Conservation (phyloP, 805 yeast genomes). For the Suhomyces sp. region DNA sequence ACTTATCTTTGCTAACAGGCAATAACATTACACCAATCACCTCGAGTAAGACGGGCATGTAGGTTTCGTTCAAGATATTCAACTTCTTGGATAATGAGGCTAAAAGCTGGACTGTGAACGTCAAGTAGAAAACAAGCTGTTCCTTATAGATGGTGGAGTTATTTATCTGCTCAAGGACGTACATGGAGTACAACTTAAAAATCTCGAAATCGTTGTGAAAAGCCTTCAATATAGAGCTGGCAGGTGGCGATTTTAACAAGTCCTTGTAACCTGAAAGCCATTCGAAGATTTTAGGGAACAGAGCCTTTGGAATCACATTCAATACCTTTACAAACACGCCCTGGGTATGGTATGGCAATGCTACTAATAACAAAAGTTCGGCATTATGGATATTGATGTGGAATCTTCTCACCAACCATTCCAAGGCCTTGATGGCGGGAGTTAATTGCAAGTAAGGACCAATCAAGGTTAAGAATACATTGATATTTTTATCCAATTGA, state of each 20-base stretch:
- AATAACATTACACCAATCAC: slow-evolving; percentile 53
- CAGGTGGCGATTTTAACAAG: slow-evolving; percentile 61
- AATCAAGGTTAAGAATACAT: slow-evolving; percentile 67
- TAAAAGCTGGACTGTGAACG: slow-evolving; percentile 65
- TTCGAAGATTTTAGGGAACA: slow-evolving; percentile 73
- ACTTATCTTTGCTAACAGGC: slow-evolving; percentile 29
- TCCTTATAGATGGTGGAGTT: slow-evolving; percentile 61
- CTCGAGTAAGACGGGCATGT: slow-evolving; percentile 58
- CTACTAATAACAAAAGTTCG: slow-evolving; percentile 67
- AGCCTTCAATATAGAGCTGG: slow-evolving; percentile 66
- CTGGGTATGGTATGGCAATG: slow-evolving; percentile 76
- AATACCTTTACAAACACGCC: slow-evolving; percentile 75
- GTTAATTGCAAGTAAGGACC: slow-evolving; percentile 75
- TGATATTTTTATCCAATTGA: slow-evolving; percentile 72
- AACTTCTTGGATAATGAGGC: slow-evolving; percentile 55
- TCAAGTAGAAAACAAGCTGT: slow-evolving; percentile 76
- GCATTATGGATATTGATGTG: slow-evolving; percentile 79
- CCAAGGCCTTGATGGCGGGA: slow-evolving; percentile 79
- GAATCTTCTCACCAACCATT: slow-evolving; percentile 93
- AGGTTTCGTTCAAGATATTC: slow-evolving; percentile 45
- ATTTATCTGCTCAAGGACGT: slow-evolving; percentile 48
- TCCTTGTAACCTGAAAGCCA: slow-evolving; percentile 72
- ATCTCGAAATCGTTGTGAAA: slow-evolving; percentile 66
- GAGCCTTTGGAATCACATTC: slow-evolving; percentile 58
- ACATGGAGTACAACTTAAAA: slow-evolving; percentile 62